Evolutionary conservation across 495 filamentous ascomycete genomes (phyloP).

Genomic region (Parachaetomium inaequale): DNA sequence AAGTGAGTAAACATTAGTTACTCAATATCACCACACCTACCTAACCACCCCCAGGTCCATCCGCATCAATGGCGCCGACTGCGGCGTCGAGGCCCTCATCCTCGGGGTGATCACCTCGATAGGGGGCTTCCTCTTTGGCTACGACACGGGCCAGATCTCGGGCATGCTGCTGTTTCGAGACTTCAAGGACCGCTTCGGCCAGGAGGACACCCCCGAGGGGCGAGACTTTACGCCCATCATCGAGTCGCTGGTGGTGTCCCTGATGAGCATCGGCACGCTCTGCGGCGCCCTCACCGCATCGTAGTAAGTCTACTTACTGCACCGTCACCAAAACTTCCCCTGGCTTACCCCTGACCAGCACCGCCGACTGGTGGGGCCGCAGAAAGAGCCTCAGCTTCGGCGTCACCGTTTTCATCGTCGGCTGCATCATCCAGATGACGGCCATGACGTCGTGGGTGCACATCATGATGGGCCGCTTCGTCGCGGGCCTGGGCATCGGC

Average conservation of each 20-base stretch:
- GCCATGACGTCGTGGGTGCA: conserved; percentile 46
- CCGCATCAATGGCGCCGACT: conserved; percentile 36
- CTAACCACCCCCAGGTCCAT: conserved; percentile 25
- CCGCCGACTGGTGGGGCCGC: conserved; percentile 40
- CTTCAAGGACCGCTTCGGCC: conserved; percentile 46
- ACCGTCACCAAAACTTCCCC: neutral
- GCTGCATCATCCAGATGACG: conserved; percentile 57
- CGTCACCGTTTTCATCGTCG: conserved; percentile 36
- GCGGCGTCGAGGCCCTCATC: conserved; percentile 34
- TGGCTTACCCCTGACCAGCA: conserved; percentile 13
- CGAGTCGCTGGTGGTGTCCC: conserved; percentile 41
- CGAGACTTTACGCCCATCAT: conserved; percentile 35
- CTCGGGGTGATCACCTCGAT: conserved; percentile 50
- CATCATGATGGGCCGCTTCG: conserved; percentile 49
- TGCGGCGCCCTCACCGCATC: conserved; percentile 37
- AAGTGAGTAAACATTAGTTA: conserved; percentile 7
- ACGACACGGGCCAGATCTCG: conserved; percentile 61
- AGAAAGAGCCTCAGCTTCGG: conserved; percentile 38
- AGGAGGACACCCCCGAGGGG: conserved; percentile 23
- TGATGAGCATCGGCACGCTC: conserved; percentile 47
- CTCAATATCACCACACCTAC: neutral
- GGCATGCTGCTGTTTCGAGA: conserved; percentile 60
- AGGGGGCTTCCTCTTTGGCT: conserved; percentile 74
- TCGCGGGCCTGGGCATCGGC: conserved; percentile 64
- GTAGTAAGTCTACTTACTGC: conserved; percentile 19